Conservation (phyloP, 177 flowering plant genomes). For the Telopea speciosissima region DNA sequence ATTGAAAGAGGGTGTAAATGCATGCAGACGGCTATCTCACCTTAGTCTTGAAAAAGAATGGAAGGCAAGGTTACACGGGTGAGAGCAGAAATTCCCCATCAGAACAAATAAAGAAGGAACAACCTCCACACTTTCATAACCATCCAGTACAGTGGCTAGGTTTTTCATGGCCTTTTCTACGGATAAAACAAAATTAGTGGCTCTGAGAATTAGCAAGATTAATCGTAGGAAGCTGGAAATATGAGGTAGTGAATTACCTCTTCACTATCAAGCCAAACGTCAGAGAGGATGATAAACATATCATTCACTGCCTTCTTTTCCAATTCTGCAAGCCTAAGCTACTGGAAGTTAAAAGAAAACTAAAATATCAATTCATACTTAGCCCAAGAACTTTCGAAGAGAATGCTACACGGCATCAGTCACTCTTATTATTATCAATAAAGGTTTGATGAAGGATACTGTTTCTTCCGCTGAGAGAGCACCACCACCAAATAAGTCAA, state of each 20-base stretch:
- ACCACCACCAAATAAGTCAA: conserved; percentile 92
- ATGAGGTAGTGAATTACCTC: conserved; percentile 44
- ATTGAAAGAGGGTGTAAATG: neutral
- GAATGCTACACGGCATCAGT: neutral
- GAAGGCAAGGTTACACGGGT: conserved; percentile 83
- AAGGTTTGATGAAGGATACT: conserved; percentile 40
- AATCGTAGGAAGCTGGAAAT: conserved; percentile 1
- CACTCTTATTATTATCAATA: neutral
- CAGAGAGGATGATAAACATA: conserved; percentile 91
- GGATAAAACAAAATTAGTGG: conserved; percentile 16
- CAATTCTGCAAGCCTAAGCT: conserved; percentile 65
- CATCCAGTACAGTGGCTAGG: conserved; percentile 68
- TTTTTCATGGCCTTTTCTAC: conserved; percentile 80
- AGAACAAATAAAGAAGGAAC: conserved; percentile 94
- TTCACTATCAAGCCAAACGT: conserved; percentile 79
- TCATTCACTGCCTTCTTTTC: conserved; percentile 84
- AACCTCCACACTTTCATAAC: conserved; percentile 76
- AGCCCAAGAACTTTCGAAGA: conserved; percentile 2
- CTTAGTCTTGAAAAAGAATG: conserved; percentile 66
- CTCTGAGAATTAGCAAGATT: conserved; percentile 4
- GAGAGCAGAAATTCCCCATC: conserved; percentile 95
- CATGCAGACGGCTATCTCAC: conserved; percentile 28
- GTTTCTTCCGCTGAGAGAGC: conserved; percentile 59
- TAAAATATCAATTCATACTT: neutral
- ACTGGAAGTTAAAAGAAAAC: conserved; percentile 23